phyloP scores from a whole-genome alignment of 768 basidiomycete genomes.

The Tylopilus sp. region DNA sequence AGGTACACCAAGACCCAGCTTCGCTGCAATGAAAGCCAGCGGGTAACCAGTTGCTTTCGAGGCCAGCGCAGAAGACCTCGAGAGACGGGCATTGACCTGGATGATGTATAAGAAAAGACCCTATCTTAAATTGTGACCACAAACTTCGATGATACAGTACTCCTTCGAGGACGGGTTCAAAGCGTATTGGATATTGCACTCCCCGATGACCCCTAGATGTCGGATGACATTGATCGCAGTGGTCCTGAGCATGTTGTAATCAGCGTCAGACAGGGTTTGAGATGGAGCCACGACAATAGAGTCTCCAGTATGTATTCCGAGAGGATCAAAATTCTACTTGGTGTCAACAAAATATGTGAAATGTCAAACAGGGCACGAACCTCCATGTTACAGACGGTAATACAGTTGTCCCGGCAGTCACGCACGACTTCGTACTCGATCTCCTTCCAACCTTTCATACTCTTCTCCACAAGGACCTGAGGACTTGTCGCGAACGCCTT shows the following conservation, averaged over 20 bases:
- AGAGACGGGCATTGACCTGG: constrained; percentile 93
- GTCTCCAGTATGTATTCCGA: constrained; percentile 98
- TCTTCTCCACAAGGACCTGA: constrained; percentile 98
- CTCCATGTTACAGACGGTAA: constrained; percentile 99
- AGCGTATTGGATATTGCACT: constrained; percentile 99
- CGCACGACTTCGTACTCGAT: constrained; percentile 99
- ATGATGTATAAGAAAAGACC: constrained; percentile 1
- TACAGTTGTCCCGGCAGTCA: constrained; percentile 97
- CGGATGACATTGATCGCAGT: constrained; percentile 98
- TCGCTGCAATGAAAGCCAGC: constrained; percentile 96
- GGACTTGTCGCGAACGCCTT: constrained; percentile 98
- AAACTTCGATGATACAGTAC: constrained; percentile 96
- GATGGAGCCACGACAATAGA: constrained; percentile 98
- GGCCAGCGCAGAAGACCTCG: constrained; percentile 94
- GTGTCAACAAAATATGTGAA: not conserved
- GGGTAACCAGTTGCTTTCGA: constrained; percentile 99
- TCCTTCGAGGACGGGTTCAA: constrained; percentile 93
- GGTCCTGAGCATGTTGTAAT: constrained; percentile 98
- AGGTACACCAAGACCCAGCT: constrained; percentile 94
- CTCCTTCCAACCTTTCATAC: constrained; percentile 99
- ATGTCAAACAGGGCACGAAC: constrained; percentile 42
- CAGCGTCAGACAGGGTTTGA: constrained; percentile 97
- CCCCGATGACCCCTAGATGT: constrained; percentile 96
- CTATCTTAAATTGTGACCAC: constrained; percentile 9
- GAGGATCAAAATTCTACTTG: constrained; percentile 92